Evolutionary conservation across 176 grass and related monocot species (phyloP).

Genomic region (Musa schizocarpa): DNA sequence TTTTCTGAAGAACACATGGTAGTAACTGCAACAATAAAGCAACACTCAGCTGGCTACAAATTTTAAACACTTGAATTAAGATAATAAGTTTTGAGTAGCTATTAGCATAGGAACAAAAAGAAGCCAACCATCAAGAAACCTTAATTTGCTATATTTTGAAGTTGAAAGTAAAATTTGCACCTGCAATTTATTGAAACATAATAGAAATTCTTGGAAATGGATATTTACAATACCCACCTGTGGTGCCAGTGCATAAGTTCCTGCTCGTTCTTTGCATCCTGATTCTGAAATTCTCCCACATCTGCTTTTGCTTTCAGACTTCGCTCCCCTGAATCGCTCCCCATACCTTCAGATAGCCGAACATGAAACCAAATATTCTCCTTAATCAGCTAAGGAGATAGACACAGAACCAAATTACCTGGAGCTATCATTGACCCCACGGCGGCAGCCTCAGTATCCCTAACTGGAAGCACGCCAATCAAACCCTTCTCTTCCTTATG

Average conservation of each 20-base stretch:
- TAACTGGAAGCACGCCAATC: constrained; percentile 94
- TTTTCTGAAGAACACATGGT: too few species aligned
- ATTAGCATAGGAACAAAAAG: background rate
- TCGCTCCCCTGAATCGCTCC: constrained; percentile 41
- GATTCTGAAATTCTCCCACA: constrained; percentile 49
- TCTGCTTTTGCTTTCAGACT: constrained; percentile 32
- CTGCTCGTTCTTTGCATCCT: constrained; percentile 69
- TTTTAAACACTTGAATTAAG: background rate
- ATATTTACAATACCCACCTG: constrained; percentile 34
- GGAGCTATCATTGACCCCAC: constrained; percentile 72
- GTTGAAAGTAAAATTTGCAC: background rate
- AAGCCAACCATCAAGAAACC: background rate
- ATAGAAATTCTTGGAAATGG: background rate
- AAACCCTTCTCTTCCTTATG: constrained; percentile 90
- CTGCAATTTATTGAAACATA: background rate
- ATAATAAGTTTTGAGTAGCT: background rate
- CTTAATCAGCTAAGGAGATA: too few species aligned
- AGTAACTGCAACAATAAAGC: background rate
- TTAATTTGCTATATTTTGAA: background rate
- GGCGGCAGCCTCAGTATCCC: constrained; percentile 54
- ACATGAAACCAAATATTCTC: background rate
- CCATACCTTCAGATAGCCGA: background rate
- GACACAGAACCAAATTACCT: constrained; percentile 35
- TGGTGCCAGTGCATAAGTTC: constrained; percentile 94
- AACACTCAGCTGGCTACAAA: background rate